phyloP scores from a whole-genome alignment of 768 basidiomycete genomes.

The Podaxis sp. region DNA sequence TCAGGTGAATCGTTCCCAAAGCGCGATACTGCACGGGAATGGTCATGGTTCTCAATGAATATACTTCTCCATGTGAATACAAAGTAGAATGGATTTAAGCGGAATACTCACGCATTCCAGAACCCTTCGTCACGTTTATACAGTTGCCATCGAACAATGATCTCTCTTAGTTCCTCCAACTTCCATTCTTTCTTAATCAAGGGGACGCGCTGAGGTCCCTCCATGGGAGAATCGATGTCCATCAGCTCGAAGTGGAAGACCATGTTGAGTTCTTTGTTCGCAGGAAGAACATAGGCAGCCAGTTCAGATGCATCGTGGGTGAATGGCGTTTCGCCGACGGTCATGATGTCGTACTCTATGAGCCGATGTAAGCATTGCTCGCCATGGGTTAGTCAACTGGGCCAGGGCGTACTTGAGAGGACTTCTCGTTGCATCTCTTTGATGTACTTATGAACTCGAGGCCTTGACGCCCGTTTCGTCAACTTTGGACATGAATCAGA shows the following conservation, averaged over 20 bases:
- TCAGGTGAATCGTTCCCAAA: constrained; percentile 61
- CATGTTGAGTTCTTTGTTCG: constrained; percentile 63
- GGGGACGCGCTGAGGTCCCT: constrained; percentile 33
- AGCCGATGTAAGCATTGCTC: neutral
- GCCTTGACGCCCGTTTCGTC: constrained; percentile 34
- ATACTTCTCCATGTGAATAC: constrained; percentile 34
- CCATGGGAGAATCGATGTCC: constrained; percentile 50
- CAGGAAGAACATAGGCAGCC: constrained; percentile 55
- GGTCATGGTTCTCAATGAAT: constrained; percentile 74
- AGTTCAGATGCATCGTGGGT: constrained; percentile 52
- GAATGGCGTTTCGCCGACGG: constrained; percentile 65
- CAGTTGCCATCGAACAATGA: constrained; percentile 54
- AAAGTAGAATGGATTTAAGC: constrained; percentile 6
- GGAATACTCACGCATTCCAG: constrained; percentile 62
- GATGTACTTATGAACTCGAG: constrained; percentile 65
- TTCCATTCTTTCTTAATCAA: constrained; percentile 49
- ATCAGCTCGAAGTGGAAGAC: constrained; percentile 66
- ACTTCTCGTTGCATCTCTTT: constrained; percentile 66
- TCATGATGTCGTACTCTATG: constrained; percentile 57
- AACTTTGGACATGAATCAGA: neutral
- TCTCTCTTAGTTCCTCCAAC: constrained; percentile 49
- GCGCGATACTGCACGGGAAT: constrained; percentile 61
- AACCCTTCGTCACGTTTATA: constrained; percentile 58
- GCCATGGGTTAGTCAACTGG: neutral
- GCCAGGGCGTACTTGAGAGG: constrained; percentile 47